These are phyloP conservation scores for Juncus inflexus DNA, from an alignment of 176 grass and related monocot genomes.

Conservation along the genomic window DNA sequence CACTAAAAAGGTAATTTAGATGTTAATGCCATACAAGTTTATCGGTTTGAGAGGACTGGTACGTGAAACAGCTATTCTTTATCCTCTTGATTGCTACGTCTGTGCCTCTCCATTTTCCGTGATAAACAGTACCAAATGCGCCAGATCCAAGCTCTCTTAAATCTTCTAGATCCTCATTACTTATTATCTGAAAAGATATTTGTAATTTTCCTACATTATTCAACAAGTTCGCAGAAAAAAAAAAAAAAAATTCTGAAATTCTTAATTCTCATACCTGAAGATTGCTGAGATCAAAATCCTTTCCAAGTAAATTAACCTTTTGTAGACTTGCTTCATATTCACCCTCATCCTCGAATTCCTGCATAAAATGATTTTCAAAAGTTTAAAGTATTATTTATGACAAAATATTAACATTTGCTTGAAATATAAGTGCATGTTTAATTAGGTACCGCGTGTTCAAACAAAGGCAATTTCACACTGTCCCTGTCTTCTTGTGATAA, in stretches of 20 bases:
- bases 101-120: constrained; percentile 91
- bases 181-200: constrained; percentile 56
- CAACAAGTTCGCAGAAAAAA: not conserved
- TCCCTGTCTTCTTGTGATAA: constrained; percentile 32
- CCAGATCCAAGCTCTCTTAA: constrained; percentile 75
- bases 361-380: constrained; percentile 13
- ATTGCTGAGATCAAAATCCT: constrained; percentile 46
- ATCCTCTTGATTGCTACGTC: constrained; percentile 95
- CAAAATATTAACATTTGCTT: constrained; percentile 10
- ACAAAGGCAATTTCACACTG: constrained; percentile 11
- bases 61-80: constrained; percentile 77
- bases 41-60: constrained; percentile 50
- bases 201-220: not conserved
- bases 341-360: constrained; percentile 45
- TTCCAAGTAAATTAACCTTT: constrained; percentile 31
- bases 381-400: not conserved
- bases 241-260: not conserved
- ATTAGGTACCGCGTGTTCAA: constrained; percentile 43
- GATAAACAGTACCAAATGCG: constrained; percentile 87
- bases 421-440: constrained; percentile 11
- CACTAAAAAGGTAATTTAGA: constrained; percentile 1
- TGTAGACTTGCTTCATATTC: constrained; percentile 24
- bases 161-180: constrained; percentile 89
- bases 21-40: constrained; percentile 50
- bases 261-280: constrained; percentile 49